These are phyloP conservation scores for Lycium barbarum DNA, from an alignment of 257 asterid genomes.

Conservation along the genomic window DNA sequence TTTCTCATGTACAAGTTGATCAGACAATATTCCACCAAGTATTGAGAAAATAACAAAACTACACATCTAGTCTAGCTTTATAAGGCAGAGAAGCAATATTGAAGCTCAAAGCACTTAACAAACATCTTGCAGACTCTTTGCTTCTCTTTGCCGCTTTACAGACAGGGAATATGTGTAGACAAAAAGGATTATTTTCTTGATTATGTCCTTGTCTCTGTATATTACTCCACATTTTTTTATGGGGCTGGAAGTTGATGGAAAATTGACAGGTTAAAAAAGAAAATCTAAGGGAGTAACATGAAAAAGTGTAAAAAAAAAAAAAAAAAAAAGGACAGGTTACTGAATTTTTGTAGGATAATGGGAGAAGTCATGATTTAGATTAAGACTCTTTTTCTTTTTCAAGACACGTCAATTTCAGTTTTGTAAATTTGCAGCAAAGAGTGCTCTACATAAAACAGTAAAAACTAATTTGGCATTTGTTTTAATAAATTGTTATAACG, in stretches of 20 bases:
- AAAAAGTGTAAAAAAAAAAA: background rate
- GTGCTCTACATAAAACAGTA: constrained; percentile 23
- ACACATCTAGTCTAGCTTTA: background rate
- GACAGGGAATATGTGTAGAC: constrained; percentile 3
- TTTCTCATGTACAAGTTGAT: background rate
- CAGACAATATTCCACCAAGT: background rate
- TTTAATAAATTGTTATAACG: background rate
- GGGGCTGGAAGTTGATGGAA: background rate
- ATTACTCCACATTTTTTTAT: background rate
- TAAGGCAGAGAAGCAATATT: background rate
- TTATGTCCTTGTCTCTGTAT: constrained; percentile 23
- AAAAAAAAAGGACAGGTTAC: background rate
- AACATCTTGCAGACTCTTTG: constrained; percentile 24
- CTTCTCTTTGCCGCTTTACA: background rate
- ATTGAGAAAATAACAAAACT: background rate
- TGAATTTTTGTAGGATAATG: background rate
- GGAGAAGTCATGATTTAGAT: constrained; percentile 23
- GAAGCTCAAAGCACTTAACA: constrained; percentile 2
- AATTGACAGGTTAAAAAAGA: constrained; percentile 5
- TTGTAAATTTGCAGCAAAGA: background rate
- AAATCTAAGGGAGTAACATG: background rate
- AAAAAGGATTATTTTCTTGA: constrained; percentile 23
- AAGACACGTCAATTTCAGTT: constrained; percentile 25
- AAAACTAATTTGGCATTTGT: background rate
- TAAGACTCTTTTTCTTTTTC: constrained; percentile 25